These are phyloP conservation scores for Phytophthora lateralis DNA, from an alignment of 352 stramenopile species.

Conservation along the genomic window DNA sequence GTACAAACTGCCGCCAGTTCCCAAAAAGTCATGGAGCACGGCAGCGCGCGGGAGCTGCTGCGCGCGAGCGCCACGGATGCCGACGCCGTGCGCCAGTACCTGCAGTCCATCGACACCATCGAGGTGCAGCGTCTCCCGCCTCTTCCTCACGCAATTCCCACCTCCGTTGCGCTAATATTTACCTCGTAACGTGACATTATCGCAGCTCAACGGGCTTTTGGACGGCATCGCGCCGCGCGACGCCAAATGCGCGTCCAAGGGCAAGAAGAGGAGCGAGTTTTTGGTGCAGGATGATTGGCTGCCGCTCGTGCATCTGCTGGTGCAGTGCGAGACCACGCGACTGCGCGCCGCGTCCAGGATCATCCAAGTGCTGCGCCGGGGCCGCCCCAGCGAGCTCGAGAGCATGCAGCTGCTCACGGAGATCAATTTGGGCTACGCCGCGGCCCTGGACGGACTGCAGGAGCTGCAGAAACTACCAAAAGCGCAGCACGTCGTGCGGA, in stretches of 20 bases:
- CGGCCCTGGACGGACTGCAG: conserved; percentile 41
- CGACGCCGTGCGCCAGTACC: conserved; percentile 64
- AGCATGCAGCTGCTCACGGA: conserved; percentile 80
- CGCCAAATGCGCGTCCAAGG: conserved; percentile 21
- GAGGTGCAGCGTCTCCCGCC: conserved; percentile 44
- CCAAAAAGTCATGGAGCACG: conserved; percentile 7
- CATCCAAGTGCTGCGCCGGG: conserved; percentile 61
- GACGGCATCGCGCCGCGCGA: conserved; percentile 56
- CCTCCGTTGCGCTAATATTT: neutral
- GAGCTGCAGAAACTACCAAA: conserved; percentile 7
- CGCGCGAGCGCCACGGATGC: conserved; percentile 64
- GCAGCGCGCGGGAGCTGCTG: conserved; percentile 62
- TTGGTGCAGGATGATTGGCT: conserved; percentile 60
- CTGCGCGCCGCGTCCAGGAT: conserved; percentile 62
- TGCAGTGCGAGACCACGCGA: conserved; percentile 58
- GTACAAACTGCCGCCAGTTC: neutral
- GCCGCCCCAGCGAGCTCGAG: conserved; percentile 66
- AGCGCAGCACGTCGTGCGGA: conserved; percentile 8
- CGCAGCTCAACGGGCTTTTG: conserved; percentile 64
- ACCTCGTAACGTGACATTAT: neutral
- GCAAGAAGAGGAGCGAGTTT: conserved; percentile 42
- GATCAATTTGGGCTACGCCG: conserved; percentile 70
- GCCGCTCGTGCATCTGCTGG: conserved; percentile 61
- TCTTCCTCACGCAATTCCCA: neutral
- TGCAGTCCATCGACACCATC: conserved; percentile 57